Evolutionary conservation across 2,329 filamentous ascomycete species (phyloP).

Genomic region (Talaromyces sp.): DNA sequence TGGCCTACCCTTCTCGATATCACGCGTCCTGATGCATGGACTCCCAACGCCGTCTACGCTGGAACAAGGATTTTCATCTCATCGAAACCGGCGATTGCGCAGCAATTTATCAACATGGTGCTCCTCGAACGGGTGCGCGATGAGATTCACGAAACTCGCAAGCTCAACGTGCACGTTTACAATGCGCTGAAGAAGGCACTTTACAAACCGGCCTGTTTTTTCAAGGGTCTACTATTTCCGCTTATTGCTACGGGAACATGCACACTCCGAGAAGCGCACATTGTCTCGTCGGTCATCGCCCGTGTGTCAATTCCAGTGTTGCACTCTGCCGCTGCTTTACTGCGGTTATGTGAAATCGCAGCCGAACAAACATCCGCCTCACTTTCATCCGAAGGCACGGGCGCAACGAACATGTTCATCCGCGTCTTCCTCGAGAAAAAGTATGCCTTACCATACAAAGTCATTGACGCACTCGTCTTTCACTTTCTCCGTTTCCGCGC

Average conservation of each 20-base stretch:
- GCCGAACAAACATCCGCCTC: conserved; percentile 76
- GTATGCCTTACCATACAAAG: conserved; percentile 91
- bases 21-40: conserved; percentile 75
- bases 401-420: conserved; percentile 93
- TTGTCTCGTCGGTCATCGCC: conserved; percentile 80
- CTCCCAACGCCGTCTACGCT: conserved; percentile 78
- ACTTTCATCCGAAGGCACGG: conserved; percentile 73
- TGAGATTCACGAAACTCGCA: conserved; percentile 90
- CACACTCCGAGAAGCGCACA: conserved; percentile 86
- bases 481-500: conserved; percentile 89
- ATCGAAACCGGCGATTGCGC: conserved; percentile 71
- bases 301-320: conserved; percentile 84
- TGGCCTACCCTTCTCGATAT: conserved; percentile 86
- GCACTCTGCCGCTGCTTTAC: conserved; percentile 86
- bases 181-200: conserved; percentile 86
- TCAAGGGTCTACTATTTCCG: conserved; percentile 93
- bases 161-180: conserved; percentile 93
- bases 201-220: conserved; percentile 93
- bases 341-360: conserved; percentile 89
- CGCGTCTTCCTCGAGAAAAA: conserved; percentile 92
- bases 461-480: conserved; percentile 91
- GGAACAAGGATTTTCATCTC: conserved; percentile 92
- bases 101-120: conserved; percentile 81
- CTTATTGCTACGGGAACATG: conserved; percentile 81
- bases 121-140: conserved; percentile 87